These are phyloP conservation scores for Chalciporus sp. DNA, from an alignment of 1,284 basidiomycete genomes.

Conservation along the genomic window DNA sequence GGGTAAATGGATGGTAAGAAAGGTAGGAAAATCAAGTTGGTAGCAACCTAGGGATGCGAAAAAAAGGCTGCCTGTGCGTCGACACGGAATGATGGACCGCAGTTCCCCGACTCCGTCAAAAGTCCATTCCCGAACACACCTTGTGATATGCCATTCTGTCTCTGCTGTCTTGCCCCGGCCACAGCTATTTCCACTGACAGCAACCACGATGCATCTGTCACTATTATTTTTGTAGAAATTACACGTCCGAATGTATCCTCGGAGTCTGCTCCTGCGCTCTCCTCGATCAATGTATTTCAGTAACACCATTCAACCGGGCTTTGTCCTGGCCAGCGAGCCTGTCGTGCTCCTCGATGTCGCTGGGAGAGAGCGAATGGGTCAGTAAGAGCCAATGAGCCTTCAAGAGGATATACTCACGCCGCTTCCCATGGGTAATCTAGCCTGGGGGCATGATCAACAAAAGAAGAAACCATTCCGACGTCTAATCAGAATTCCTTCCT, in stretches of 20 bases:
- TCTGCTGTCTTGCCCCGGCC: neutral
- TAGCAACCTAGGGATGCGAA: conserved; percentile 2
- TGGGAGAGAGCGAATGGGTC: conserved; percentile 34
- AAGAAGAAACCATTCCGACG: neutral
- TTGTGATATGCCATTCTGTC: neutral
- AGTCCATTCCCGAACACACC: neutral
- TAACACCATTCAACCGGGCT: conserved; percentile 12
- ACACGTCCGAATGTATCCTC: conserved; percentile 9
- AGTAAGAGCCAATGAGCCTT: conserved; percentile 7
- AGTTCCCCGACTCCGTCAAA: conserved; percentile 3
- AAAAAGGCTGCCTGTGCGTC: conserved; percentile 6
- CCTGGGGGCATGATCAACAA: conserved; percentile 44
- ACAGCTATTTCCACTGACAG: neutral
- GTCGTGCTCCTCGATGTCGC: conserved; percentile 81
- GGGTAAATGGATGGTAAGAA: too few species aligned
- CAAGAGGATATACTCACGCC: conserved; percentile 47
- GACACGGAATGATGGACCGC: conserved; percentile 6
- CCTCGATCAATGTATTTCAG: neutral
- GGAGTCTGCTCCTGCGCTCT: conserved; percentile 1
- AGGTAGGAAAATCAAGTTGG: neutral
- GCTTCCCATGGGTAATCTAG: conserved; percentile 87
- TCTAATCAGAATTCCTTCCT: conserved; percentile 15
- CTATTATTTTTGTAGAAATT: conserved; percentile 4
- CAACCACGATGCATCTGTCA: neutral
- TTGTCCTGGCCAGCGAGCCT: conserved; percentile 50